phyloP scores from a whole-genome alignment of 108 stramenopile genomes.

The Nitzschia palea region DNA sequence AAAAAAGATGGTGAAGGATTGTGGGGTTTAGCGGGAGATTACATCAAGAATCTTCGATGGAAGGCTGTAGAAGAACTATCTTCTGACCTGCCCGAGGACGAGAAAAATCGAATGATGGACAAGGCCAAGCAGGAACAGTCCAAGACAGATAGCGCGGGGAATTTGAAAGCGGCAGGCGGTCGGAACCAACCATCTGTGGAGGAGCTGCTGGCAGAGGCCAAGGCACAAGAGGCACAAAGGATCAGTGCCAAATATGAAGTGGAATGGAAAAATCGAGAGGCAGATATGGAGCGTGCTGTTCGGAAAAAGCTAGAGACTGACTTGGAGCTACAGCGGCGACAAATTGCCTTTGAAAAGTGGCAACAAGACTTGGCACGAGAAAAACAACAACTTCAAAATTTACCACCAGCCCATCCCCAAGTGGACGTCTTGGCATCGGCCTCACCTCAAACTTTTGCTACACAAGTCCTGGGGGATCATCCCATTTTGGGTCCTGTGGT shows the following conservation, averaged over 20 bases:
- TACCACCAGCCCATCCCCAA: not conserved
- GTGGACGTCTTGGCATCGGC: not conserved
- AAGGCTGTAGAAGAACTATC: slow-evolving; percentile 39
- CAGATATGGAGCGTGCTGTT: slow-evolving; percentile 51
- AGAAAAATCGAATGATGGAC: slow-evolving; percentile 27
- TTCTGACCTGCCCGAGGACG: slow-evolving; percentile 31
- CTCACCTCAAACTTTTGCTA: not conserved
- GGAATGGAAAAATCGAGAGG: slow-evolving; percentile 19
- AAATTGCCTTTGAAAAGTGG: slow-evolving; percentile 49
- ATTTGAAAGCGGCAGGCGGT: not conserved
- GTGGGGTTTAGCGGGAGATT: slow-evolving; percentile 1
- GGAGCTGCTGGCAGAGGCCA: slow-evolving; percentile 46
- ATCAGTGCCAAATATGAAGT: slow-evolving; percentile 24
- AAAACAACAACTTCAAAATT: slow-evolving; percentile 15
- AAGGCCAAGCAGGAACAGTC: slow-evolving; percentile 7
- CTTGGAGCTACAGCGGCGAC: slow-evolving; percentile 36
- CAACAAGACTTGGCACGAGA: slow-evolving; percentile 35
- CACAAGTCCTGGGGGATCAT: slow-evolving; percentile 27
- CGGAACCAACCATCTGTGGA: slow-evolving; percentile 27
- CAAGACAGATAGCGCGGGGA: not conserved
- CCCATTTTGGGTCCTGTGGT: slow-evolving; percentile 66
- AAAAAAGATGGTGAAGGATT: not conserved
- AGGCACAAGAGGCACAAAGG: slow-evolving; percentile 38
- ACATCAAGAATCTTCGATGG: slow-evolving; percentile 26
- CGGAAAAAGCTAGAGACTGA: slow-evolving; percentile 40